These are phyloP conservation scores for Glomus cerebriforme DNA, from an alignment of 192 early-diverging fungal species.

Conservation along the genomic window DNA sequence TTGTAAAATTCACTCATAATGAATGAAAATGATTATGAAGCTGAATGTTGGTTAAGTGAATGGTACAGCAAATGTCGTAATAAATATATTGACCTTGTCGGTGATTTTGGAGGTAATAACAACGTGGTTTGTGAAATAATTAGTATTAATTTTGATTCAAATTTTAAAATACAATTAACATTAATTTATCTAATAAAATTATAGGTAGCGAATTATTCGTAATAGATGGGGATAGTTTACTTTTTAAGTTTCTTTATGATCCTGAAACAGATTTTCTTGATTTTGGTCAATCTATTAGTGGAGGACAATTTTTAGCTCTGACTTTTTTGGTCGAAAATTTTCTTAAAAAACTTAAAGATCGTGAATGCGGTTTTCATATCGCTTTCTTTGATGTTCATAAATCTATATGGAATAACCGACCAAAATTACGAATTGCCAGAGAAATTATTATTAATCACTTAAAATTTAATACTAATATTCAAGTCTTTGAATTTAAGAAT, in stretches of 20 bases:
- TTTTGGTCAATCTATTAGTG: neutral
- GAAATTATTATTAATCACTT: slow-evolving; percentile 25
- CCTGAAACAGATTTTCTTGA: slow-evolving; percentile 21
- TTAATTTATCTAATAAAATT: neutral
- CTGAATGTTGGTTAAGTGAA: neutral
- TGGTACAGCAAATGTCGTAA: slow-evolving; percentile 9
- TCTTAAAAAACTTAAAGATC: slow-evolving; percentile 32
- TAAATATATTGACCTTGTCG: slow-evolving; percentile 41
- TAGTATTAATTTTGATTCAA: neutral
- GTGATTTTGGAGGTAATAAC: slow-evolving; percentile 46
- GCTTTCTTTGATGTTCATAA: slow-evolving; percentile 40
- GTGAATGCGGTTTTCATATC: slow-evolving; percentile 39
- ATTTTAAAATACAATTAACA: no score
- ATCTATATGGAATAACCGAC: slow-evolving; percentile 33
- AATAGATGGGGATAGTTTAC: slow-evolving; percentile 44
- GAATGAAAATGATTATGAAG: neutral
- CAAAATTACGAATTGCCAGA: slow-evolving; percentile 20
- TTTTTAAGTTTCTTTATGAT: slow-evolving; percentile 26
- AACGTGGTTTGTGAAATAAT: neutral
- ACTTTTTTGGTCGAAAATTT: slow-evolving; percentile 38
- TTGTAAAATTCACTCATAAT: no score
- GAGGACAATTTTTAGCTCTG: slow-evolving; percentile 34
- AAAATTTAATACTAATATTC: slow-evolving; percentile 4
- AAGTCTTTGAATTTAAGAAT: slow-evolving; percentile 25
- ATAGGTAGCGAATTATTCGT: slow-evolving; percentile 40